A percentile compares a stretch with the other conserved stretches of the same genome.
Evolutionary conservation across 2,329 filamentous ascomycete species (phyloP).

Genomic region (Pseudocercospora fuligena): DNA sequence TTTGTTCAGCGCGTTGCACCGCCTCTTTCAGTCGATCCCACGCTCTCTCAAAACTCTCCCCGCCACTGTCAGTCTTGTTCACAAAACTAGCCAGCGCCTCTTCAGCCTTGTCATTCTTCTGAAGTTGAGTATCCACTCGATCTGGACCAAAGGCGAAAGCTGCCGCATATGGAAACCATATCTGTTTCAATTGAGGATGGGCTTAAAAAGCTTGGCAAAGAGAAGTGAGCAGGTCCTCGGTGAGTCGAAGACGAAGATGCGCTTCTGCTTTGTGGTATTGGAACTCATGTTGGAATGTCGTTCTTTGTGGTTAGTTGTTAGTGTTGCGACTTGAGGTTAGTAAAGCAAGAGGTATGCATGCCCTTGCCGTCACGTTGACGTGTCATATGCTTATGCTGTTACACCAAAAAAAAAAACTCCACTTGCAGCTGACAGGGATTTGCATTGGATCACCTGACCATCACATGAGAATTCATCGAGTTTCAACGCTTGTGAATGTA

Average conservation of each 20-base stretch:
- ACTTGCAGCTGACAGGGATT: not conserved
- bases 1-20: not conserved
- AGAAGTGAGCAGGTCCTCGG: not conserved
- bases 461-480: not conserved
- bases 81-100: not conserved
- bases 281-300: not conserved
- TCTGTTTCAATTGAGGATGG: not conserved
- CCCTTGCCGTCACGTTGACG: slow-evolving; percentile 1
- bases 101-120: not conserved
- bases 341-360: not conserved
- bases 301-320: not conserved
- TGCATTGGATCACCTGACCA: not conserved
- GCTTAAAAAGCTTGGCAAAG: not conserved
- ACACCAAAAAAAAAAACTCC: not conserved
- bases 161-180: not conserved
- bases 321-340: not conserved
- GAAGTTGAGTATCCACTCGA: not conserved
- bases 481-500: not conserved
- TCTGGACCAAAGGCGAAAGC: not conserved
- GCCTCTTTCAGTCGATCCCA: not conserved
- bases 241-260: not conserved
- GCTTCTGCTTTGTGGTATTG: not conserved
- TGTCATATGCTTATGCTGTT: not conserved
- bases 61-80: not conserved
- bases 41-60: not conserved